Conservation (phyloP, 2,329 filamentous ascomycete genomes). For the Mycosphaerelloides madeirae region DNA sequence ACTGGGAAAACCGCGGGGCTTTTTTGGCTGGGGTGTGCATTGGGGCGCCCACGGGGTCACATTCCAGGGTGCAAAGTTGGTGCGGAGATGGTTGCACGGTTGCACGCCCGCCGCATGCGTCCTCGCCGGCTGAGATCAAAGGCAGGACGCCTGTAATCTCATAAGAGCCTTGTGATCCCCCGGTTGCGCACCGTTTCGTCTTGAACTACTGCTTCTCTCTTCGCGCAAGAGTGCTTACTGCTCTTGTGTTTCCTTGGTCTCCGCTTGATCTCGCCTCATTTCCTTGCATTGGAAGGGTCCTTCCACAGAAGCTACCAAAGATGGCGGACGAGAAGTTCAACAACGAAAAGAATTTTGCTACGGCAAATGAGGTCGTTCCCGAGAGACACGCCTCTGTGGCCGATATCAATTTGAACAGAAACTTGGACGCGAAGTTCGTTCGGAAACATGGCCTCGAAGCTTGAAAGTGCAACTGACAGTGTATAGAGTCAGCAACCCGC, state of each 20-base stretch:
- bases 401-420: conserved; percentile 21
- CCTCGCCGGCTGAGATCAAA: no score
- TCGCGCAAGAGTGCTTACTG: no score
- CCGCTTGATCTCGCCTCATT: background rate
- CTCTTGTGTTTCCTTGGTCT: background rate
- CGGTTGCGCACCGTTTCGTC: no score
- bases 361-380: conserved; percentile 1
- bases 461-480: conserved; percentile 1
- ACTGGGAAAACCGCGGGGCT: no score
- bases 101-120: no score
- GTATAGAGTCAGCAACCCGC: conserved; percentile 47
- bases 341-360: conserved; percentile 1
- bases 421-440: conserved; percentile 22
- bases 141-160: background rate
- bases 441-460: background rate
- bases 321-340: conserved; percentile 4
- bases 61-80: no score
- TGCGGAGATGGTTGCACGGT: no score
- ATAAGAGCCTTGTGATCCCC: background rate
- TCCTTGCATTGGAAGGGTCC: background rate
- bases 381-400: conserved; percentile 1
- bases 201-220: no score
- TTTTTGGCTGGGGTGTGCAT: no score
- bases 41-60: no score
- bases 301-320: background rate